Conservation (phyloP, 495 filamentous ascomycete species). For the Podospora pseudoanserina region DNA sequence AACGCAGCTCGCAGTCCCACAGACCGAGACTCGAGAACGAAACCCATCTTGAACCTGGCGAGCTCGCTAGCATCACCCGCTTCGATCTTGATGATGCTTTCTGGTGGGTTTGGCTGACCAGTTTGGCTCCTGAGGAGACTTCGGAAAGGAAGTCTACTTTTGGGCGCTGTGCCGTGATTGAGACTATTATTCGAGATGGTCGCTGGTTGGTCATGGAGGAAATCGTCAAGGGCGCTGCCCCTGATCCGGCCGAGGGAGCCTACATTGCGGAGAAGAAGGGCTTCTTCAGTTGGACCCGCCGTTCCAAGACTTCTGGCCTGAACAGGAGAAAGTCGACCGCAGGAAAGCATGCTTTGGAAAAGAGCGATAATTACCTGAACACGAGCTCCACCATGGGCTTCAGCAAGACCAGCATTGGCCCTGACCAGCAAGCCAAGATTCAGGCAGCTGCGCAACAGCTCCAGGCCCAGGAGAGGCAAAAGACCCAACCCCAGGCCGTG, state of each 20-base stretch:
- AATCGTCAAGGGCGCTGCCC: slow-evolving; percentile 89
- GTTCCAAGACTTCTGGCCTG: slow-evolving; percentile 52
- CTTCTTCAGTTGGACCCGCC: slow-evolving; percentile 79
- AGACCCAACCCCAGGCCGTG: slow-evolving; percentile 43
- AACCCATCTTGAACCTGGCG: slow-evolving; percentile 74
- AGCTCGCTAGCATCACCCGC: slow-evolving; percentile 83
- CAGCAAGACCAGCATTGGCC: slow-evolving; percentile 85
- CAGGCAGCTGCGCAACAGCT: slow-evolving; percentile 83
- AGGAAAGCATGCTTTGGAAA: slow-evolving; percentile 43
- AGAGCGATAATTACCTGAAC: slow-evolving; percentile 28
- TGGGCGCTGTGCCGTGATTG: slow-evolving; percentile 86
- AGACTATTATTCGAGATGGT: slow-evolving; percentile 75
- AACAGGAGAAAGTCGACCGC: slow-evolving; percentile 63
- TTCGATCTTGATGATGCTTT: slow-evolving; percentile 93
- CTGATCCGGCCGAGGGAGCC: slow-evolving; percentile 75
- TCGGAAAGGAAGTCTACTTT: slow-evolving; percentile 83
- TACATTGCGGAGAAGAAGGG: slow-evolving; percentile 93
- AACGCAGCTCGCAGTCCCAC: slow-evolving; percentile 86
- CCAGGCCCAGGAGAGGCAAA: slow-evolving; percentile 58
- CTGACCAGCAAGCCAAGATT: slow-evolving; percentile 88
- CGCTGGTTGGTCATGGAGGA: slow-evolving; percentile 95
- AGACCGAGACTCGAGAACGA: slow-evolving; percentile 62
- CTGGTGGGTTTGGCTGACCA: slow-evolving; percentile 99
- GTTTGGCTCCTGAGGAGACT: slow-evolving; percentile 86
- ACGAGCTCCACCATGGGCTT: slow-evolving; percentile 48